Conservation (phyloP, 1,284 basidiomycete species). For the Apiotrichum montevideense region DNA sequence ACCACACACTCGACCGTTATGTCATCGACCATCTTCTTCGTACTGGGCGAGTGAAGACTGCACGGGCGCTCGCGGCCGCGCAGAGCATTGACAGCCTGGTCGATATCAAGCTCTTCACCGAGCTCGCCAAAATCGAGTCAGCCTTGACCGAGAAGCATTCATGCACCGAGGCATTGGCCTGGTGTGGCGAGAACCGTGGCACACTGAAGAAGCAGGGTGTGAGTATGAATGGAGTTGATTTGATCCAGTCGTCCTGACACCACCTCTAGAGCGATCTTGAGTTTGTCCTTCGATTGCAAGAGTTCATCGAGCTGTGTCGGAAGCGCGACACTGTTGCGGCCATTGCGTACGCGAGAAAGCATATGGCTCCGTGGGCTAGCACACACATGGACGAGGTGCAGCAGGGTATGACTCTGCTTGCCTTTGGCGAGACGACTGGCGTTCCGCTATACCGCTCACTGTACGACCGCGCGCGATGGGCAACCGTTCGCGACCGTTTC, state of each 20-base stretch:
- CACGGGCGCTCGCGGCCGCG: conserved; percentile 29
- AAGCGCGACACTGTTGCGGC: conserved; percentile 64
- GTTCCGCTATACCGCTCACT: conserved; percentile 53
- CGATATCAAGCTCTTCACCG: conserved; percentile 85
- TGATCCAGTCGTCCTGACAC: too few species aligned
- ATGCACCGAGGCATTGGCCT: conserved; percentile 79
- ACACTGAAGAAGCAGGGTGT: conserved; percentile 86
- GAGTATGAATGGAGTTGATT: conserved; percentile 18
- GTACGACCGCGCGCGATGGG: conserved; percentile 74
- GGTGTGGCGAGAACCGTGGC: conserved; percentile 95
- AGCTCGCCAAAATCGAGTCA: conserved; percentile 76
- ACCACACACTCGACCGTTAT: conserved; percentile 66
- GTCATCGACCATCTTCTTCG: conserved; percentile 86
- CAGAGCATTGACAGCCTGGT: conserved; percentile 58
- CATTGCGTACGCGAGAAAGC: conserved; percentile 74
- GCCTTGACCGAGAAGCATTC: conserved; percentile 64
- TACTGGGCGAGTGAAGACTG: conserved; percentile 38
- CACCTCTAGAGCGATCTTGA: conserved; percentile 76
- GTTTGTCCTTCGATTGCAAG: conserved; percentile 90
- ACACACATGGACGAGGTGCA: conserved; percentile 69
- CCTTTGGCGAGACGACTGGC: conserved; percentile 52
- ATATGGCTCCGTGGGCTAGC: conserved; percentile 75
- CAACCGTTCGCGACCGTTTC: conserved; percentile 65
- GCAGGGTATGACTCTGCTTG: conserved; percentile 69
- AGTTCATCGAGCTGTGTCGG: conserved; percentile 87